phyloP scores from a whole-genome alignment of 495 filamentous ascomycete genomes.

The Penicillium ucsense region DNA sequence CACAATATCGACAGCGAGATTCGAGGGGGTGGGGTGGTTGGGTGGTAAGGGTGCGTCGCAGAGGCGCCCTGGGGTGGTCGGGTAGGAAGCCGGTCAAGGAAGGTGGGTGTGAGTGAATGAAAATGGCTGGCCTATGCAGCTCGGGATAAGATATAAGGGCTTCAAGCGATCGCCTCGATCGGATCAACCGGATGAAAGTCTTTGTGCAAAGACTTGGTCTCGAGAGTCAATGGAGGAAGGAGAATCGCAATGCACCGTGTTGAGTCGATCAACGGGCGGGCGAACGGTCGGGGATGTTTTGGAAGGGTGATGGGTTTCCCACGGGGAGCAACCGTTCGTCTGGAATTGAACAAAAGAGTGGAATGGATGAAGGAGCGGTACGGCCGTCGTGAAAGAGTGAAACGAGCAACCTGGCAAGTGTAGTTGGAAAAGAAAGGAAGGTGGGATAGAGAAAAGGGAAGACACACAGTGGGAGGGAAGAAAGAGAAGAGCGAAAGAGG shows the following conservation, averaged over 20 bases:
- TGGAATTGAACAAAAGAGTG: slow-evolving; percentile 16
- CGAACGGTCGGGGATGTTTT: slow-evolving; percentile 6
- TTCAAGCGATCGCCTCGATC: slow-evolving; percentile 6
- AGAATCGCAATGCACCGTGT: slow-evolving; percentile 15
- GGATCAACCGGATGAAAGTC: background rate
- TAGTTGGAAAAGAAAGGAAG: slow-evolving; percentile 11
- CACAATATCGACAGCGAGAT: no score
- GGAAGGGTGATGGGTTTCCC: background rate
- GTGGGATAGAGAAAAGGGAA: slow-evolving; percentile 18
- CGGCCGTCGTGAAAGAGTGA: slow-evolving; percentile 35
- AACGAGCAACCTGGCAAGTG: slow-evolving; percentile 25
- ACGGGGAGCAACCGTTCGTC: slow-evolving; percentile 12
- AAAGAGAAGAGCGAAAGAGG: slow-evolving; percentile 16
- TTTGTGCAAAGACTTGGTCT: background rate
- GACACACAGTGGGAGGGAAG: slow-evolving; percentile 15
- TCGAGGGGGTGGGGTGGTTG: slow-evolving; percentile 10
- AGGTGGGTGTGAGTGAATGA: slow-evolving; percentile 8
- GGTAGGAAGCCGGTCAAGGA: slow-evolving; percentile 8
- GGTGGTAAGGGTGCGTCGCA: slow-evolving; percentile 31
- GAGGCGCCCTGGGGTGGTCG: slow-evolving; percentile 24
- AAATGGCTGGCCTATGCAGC: slow-evolving; percentile 39
- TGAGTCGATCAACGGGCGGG: slow-evolving; percentile 22
- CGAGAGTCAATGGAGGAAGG: slow-evolving; percentile 1
- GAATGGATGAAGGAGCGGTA: slow-evolving; percentile 19
- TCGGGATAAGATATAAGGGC: slow-evolving; percentile 11